Percentiles rank a stretch among this genome's conserved stretches.
These are phyloP conservation scores for Pezizomycotina sp. DNA, from an alignment of 2,329 filamentous ascomycete species.

Conservation along the genomic window DNA sequence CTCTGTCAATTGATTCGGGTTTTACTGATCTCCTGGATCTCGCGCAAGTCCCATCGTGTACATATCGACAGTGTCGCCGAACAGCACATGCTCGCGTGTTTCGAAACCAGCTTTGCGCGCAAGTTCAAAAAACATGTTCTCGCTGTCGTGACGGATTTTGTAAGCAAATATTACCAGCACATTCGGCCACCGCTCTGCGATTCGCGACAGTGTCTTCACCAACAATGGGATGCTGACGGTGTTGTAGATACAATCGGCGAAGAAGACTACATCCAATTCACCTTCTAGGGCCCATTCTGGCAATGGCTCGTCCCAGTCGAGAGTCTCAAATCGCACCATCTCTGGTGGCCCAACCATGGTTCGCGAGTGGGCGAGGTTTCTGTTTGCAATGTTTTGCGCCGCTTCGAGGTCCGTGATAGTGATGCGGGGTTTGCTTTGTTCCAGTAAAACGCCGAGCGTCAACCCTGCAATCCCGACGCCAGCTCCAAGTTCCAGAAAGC, in stretches of 20 bases:
- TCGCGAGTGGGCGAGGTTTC: slow-evolving; percentile 37
- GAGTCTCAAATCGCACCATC: slow-evolving; percentile 28
- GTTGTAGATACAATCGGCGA: slow-evolving; percentile 61
- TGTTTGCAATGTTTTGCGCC: slow-evolving; percentile 42
- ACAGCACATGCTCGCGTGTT: slow-evolving; percentile 11
- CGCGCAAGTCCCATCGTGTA: too few relatives aligned
- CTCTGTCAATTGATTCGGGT: too few relatives aligned
- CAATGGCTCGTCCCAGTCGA: slow-evolving; percentile 47
- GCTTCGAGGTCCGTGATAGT: slow-evolving; percentile 50
- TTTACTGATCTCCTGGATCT: too few relatives aligned
- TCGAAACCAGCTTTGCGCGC: slow-evolving; percentile 30
- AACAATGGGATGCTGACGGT: slow-evolving; percentile 47
- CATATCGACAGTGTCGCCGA: slow-evolving; percentile 17
- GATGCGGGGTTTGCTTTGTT: too few relatives aligned
- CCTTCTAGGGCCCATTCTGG: slow-evolving; percentile 30
- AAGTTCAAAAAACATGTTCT: slow-evolving; percentile 48
- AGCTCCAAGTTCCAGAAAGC: slow-evolving; percentile 50
- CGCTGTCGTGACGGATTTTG: slow-evolving; percentile 51
- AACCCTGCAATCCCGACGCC: slow-evolving; percentile 53
- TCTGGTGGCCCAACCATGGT: slow-evolving; percentile 32
- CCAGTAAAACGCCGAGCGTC: slow-evolving; percentile 40
- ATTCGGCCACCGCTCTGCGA: slow-evolving; percentile 35
- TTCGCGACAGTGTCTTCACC: slow-evolving; percentile 39
- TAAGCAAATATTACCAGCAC: slow-evolving; percentile 43
- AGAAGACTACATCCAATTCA: slow-evolving; percentile 42